Percentiles rank a stretch among this genome's conserved stretches.
Conservation (phyloP, 1,284 basidiomycete genomes). For the Chalciporus sp. region DNA sequence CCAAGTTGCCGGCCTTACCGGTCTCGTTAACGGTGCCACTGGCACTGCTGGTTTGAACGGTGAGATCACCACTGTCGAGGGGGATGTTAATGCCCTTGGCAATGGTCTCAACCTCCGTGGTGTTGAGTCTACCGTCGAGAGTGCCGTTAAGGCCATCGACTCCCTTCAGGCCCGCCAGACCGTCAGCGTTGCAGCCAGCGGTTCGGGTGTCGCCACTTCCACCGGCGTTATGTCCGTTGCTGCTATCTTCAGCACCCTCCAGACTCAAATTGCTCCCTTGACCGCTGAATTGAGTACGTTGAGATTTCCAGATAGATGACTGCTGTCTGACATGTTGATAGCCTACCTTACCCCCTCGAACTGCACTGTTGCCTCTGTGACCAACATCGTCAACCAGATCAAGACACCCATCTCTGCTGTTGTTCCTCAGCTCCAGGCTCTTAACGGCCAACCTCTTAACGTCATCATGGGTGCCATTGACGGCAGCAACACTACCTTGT, state of each 20-base stretch:
- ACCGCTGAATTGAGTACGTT: constrained; percentile 37
- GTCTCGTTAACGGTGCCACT: too few species aligned
- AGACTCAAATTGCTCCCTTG: constrained; percentile 30
- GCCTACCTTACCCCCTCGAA: constrained; percentile 34
- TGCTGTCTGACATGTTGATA: constrained; percentile 19
- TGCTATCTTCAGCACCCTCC: constrained; percentile 27
- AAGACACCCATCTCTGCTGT: constrained; percentile 34
- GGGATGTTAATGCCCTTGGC: neutral
- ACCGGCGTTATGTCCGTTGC: constrained; percentile 7
- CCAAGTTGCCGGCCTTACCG: too few species aligned
- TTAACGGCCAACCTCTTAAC: constrained; percentile 33
- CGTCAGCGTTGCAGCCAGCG: too few species aligned
- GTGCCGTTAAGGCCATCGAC: neutral
- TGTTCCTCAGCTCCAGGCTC: constrained; percentile 35
- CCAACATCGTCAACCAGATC: constrained; percentile 33
- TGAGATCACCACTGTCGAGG: neutral
- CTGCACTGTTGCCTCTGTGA: constrained; percentile 33
- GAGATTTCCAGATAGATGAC: neutral
- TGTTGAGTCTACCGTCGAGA: neutral
- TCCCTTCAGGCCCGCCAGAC: neutral
- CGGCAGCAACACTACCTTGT: constrained; percentile 30
- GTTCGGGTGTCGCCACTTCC: too few species aligned
- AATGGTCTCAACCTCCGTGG: constrained; percentile 1
- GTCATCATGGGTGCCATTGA: constrained; percentile 38
- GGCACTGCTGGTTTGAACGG: neutral